Base-by-base conservation (phyloP, 2,329 filamentous ascomycete species). In the Hypoxylon sp. region DNA sequence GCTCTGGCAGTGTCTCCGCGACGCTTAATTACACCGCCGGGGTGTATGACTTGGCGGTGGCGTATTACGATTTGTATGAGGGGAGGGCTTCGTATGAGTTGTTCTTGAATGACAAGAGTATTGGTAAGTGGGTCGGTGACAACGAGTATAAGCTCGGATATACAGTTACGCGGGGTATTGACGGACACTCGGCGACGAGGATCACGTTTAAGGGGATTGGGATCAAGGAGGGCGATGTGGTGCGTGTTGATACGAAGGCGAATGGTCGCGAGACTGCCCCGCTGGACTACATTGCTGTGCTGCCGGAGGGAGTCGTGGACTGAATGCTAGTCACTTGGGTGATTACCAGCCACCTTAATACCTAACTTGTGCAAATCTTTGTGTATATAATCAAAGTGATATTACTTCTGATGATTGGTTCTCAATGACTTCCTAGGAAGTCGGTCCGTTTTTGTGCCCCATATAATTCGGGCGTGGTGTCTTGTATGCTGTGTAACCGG, bases 111-210 rank as follows among this genome's bases (percentile, higher is more conserved):
- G 82, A 86, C 30, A 73, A 77, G 11, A 74, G 82, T 5, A 70
- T 92, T 1, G 89, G 88, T 0, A 71, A 76, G 10, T 92, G 90
- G 90, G 76, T 79, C 23, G 89, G 89, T 0, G 82, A 91, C 68
- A 79, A 83, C n/a, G 88, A 91, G 74, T 81, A 88, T 46, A 82
- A 75, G 25, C 79, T 92, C 0, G 89, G 89, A 0, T 86, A 90
- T 71, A 85, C 84, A 23, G 83, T 85, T 0, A 87, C 86, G 2
- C 80, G 82, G 3, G 87, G 87, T 65, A 76, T 91, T 2, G 90
- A 93, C 72, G 89, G 88, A 0, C 88, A 91, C 74, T 88, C 89
- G 0, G 90, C 89, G 3, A 87, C 85, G 4, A 80, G 90, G 3
- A 82, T 90, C 41, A 90, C 86, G 0, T 91, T 79, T 38, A 68